Base-by-base conservation (phyloP, 2,329 filamentous ascomycete species). In the Emergomyces orientalis region DNA sequence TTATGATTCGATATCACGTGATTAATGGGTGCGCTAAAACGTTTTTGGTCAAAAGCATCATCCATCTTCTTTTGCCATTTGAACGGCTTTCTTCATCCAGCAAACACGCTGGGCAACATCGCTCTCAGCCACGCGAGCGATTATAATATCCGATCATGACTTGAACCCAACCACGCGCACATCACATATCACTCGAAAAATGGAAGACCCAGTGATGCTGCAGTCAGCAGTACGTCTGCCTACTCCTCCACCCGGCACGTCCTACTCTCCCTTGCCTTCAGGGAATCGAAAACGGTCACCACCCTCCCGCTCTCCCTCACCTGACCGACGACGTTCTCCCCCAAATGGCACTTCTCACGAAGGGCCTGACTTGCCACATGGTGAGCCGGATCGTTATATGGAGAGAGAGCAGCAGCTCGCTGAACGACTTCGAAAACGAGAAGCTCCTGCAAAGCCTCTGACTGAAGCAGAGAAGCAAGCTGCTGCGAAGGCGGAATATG, bases 401-500 rank as follows among this genome's bases (percentile, higher is more conserved):
- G 79, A 81, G 65, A 73, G 80, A 55, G 79, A 82, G 65, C 76
- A 77, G 57, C 77, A 81, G 67, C 75, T 82, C 19, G 75, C 78
- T 14, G 82, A 84, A 69, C 78, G 83, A 61, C 76, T 82, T 60
- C 78, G 81, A 60, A 75, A 77, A 63, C 76, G 80, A 61, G 76
- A 78, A 43, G 72, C 76, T 30, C 72, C 75, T 43, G 76, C 77
- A 45, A 84, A 84, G 69, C 80, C 81, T n/a, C 75, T 83, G 56
- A 84, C 82, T 2, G 91, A 89, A 70, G 91, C 91, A 74, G 87
- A 92, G 76, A 96, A 95, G 77, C 90, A 93, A 77, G 90, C 87
- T 30, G 87, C 87, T 49, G 90, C 91, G 52, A 95, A 96, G 79
- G 90, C 91, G 67, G 92, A 97, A 80, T 95, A 96, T 78, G 88